Conservation (phyloP, 75 land plant genomes). For the Picea sitchensis region DNA sequence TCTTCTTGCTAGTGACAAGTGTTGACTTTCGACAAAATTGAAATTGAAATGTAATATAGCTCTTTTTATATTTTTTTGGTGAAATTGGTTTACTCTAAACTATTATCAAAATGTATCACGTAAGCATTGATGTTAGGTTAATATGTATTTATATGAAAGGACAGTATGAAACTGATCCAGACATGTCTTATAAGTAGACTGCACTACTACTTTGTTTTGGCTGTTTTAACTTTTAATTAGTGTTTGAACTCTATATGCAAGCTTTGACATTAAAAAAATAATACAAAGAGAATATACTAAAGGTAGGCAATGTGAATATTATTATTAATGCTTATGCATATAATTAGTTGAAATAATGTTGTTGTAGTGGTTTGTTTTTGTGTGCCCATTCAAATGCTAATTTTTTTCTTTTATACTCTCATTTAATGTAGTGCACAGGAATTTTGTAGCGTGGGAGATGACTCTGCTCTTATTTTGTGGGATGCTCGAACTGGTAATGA, state of each 20-base stretch:
- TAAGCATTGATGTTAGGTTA: neutral
- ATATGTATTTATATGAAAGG: neutral
- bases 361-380: neutral
- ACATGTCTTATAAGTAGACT: neutral
- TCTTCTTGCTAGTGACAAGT: too few relatives aligned
- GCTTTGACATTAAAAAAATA: neutral
- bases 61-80: too few relatives aligned
- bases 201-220: neutral
- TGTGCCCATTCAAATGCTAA: neutral
- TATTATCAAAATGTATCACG: neutral
- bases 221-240: neutral
- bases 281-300: neutral
- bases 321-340: neutral
- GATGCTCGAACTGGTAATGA: constrained; percentile 79
- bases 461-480: constrained; percentile 90
- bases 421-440: constrained; percentile 67
- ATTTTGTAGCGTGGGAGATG: constrained; percentile 99
- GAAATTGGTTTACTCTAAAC: neutral
- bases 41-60: too few relatives aligned
- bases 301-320: neutral
- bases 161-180: neutral
- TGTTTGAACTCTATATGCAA: neutral
- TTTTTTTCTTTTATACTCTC: neutral
- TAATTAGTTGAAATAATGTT: neutral
- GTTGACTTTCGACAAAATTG: too few relatives aligned